A percentile compares a stretch with the other conserved stretches of the same genome.
Evolutionary conservation across 345 rosid genomes (phyloP).

Genomic region (Cochlearia excelsa): DNA sequence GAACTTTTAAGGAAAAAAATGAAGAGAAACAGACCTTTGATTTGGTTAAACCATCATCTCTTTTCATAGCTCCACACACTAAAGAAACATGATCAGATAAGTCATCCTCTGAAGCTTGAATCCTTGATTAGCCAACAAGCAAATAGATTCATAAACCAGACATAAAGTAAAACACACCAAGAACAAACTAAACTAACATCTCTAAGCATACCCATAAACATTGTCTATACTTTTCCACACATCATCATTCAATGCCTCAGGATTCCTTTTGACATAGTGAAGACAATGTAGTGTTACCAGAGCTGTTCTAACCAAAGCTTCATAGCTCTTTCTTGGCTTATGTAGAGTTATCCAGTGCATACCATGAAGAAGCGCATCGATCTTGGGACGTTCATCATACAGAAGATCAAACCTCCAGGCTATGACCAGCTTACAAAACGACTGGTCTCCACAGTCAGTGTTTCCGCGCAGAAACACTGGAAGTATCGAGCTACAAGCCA

Average conservation of each 20-base stretch:
- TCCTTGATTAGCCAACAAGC: constrained; percentile 20
- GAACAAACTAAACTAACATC: not conserved
- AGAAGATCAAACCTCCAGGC: constrained; percentile 26
- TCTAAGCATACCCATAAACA: constrained; percentile 24
- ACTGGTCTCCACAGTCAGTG: not conserved
- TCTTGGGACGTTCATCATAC: constrained; percentile 16
- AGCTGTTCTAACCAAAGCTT: constrained; percentile 11
- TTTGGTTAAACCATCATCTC: constrained; percentile 46
- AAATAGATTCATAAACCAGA: not conserved
- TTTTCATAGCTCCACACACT: constrained; percentile 46
- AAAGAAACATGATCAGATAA: constrained; percentile 46
- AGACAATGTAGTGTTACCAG: constrained; percentile 19
- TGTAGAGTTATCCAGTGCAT: constrained; percentile 21
- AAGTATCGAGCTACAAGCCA: not conserved
- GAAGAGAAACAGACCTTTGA: constrained; percentile 46
- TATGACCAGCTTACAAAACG: constrained; percentile 14
- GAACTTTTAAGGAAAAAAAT: not conserved
- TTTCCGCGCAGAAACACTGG: constrained; percentile 12
- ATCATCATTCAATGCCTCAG: not conserved
- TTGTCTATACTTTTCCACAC: constrained; percentile 16
- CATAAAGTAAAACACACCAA: constrained; percentile 9
- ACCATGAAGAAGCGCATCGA: constrained; percentile 15
- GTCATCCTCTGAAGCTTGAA: constrained; percentile 49
- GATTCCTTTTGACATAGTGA: constrained; percentile 24
- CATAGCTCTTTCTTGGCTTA: constrained; percentile 19